phyloP scores from a whole-genome alignment of 202 grass and related monocot species.

The Setaria viridis region DNA sequence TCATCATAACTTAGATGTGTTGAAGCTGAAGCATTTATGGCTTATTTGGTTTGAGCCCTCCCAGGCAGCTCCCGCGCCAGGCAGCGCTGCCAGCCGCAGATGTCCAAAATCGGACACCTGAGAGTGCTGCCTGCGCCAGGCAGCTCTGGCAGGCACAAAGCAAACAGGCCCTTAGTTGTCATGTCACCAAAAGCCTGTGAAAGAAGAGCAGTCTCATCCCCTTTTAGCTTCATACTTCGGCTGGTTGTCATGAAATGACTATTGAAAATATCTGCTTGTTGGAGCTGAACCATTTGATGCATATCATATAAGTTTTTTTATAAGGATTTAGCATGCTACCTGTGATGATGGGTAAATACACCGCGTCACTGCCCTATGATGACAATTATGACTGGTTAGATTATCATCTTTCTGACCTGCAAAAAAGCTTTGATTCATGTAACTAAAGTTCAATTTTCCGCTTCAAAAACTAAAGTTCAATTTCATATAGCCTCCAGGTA shows the following conservation, averaged over 20 bases:
- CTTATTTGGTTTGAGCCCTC: too few relatives aligned
- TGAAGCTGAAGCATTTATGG: conserved; percentile 29
- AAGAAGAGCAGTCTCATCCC: background rate
- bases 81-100: too few relatives aligned
- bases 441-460: conserved; percentile 35
- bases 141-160: too few relatives aligned
- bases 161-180: background rate
- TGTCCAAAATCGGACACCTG: too few relatives aligned
- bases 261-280: conserved; percentile 27
- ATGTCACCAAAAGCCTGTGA: conserved; percentile 35
- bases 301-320: background rate
- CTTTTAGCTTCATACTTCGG: conserved; percentile 28
- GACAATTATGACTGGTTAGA: conserved; percentile 18
- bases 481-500: conserved; percentile 88
- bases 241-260: conserved; percentile 25
- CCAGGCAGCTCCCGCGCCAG: too few relatives aligned
- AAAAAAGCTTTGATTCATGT: conserved; percentile 27
- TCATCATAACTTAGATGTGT: conserved; percentile 6
- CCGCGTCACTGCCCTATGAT: background rate
- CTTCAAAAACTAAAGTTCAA: conserved; percentile 13
- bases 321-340: conserved; percentile 25
- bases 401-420: conserved; percentile 20
- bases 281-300: conserved; percentile 29
- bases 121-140: too few relatives aligned
- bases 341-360: conserved; percentile 22